These are phyloP conservation scores for Fusarium miscanthi DNA, from an alignment of 2,329 filamentous ascomycete species.

Conservation along the genomic window DNA sequence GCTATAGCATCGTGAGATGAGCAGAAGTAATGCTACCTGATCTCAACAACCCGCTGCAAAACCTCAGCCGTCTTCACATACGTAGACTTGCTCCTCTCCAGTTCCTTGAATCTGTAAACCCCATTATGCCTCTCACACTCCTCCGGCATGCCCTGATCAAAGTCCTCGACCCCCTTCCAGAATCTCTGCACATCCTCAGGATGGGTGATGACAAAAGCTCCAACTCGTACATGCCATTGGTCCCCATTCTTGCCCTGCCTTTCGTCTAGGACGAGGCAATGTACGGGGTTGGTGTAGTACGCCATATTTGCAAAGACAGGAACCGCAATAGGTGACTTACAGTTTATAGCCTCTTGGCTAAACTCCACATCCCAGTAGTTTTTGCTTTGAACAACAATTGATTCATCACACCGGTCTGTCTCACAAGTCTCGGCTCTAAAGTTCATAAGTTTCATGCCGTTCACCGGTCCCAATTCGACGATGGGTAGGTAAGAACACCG, in stretches of 20 bases:
- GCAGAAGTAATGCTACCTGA: not conserved
- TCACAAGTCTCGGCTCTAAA: not conserved
- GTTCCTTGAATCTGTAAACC: not conserved
- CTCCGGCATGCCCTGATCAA: not conserved
- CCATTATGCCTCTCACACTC: not conserved
- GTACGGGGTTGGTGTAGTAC: not conserved
- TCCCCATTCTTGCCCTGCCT: not conserved
- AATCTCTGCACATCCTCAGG: not conserved
- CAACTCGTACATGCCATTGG: not conserved
- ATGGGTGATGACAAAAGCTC: not conserved
- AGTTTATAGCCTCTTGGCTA: slow-evolving; percentile 8
- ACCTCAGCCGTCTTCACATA: slow-evolving; percentile 1
- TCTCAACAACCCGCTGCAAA: slow-evolving; percentile 1
- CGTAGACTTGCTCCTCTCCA: not conserved
- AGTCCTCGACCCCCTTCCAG: not conserved
- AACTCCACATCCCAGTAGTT: slow-evolving; percentile 24
- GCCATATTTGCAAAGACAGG: slow-evolving; percentile 8
- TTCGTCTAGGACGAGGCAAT: slow-evolving; percentile 5
- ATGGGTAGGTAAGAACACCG: slow-evolving; percentile 13
- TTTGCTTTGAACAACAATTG: not conserved
- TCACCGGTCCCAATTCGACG: not conserved
- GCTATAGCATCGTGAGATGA: not conserved
- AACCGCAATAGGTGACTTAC: not conserved
- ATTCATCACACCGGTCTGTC: not conserved
- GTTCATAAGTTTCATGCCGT: not conserved